Evolutionary conservation across 2,329 filamentous ascomycete genomes (phyloP).

Genomic region (Xylariales sp.): DNA sequence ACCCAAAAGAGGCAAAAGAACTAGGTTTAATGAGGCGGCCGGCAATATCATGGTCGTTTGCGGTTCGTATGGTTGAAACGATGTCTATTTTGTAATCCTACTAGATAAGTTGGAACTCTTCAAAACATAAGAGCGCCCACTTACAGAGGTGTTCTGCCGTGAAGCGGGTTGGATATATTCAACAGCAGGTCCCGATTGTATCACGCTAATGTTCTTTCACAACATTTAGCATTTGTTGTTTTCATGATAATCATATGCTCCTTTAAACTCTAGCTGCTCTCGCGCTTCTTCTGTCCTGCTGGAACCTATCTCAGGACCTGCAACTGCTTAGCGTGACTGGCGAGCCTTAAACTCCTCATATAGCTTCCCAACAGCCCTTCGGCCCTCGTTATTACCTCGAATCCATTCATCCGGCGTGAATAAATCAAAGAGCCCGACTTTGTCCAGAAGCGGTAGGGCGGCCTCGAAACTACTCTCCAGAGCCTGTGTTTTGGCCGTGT

Average conservation of each 20-base stretch:
- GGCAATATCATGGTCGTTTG: constrained; percentile 1
- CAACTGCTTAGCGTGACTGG: constrained; percentile 8
- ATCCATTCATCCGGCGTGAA: constrained; percentile 47
- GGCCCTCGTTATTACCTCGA: constrained; percentile 42
- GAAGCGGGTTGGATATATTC: neutral
- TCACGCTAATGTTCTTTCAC: neutral
- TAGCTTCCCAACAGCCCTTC: constrained; percentile 42
- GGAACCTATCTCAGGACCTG: neutral
- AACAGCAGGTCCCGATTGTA: neutral
- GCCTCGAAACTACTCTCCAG: constrained; percentile 41
- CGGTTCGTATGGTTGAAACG: constrained; percentile 19
- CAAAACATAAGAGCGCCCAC: neutral
- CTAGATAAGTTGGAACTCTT: constrained; percentile 42
- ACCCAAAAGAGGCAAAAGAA: constrained; percentile 54
- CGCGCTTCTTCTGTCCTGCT: neutral
- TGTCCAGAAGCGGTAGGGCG: constrained; percentile 43
- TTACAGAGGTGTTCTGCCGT: neutral
- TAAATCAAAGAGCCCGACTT: constrained; percentile 45
- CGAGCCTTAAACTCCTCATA: constrained; percentile 42
- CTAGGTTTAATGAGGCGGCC: constrained; percentile 38
- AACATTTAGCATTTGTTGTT: too few species aligned
- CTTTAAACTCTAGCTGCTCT: neutral
- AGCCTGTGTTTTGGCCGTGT: constrained; percentile 35
- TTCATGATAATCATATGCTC: too few species aligned
- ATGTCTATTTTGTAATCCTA: constrained; percentile 3